Evolutionary conservation across 192 early-diverging fungal genomes (phyloP), one percentile per base, ranked within the genome.

Genomic region (Helicostylum pulchrum): DNA sequence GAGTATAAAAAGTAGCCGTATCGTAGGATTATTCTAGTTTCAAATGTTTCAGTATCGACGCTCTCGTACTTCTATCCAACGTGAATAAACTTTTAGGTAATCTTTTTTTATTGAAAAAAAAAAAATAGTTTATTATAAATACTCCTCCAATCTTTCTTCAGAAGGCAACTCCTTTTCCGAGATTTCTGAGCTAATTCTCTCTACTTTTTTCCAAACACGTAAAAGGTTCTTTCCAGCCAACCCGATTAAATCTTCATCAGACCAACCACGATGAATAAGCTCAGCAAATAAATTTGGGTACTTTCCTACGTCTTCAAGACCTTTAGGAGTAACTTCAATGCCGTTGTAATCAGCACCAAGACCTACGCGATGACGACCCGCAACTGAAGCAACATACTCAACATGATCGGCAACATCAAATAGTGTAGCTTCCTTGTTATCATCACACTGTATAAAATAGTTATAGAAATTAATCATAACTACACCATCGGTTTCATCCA

Each of bases 271-370:
- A 12, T 23, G 30, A 4, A 80, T 19, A 6, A 80, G 49, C 42
- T 75, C 77, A 9, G 68, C 72, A 53, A 80, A 64, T 39, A 64
- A 30, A n/a, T 52, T 49, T 5, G 80, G 47, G 52, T 70, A 53
- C n/a, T 79, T 64, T 4, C 71, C 55, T 44, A 80, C 71, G 36
- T 85, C 87, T 65, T 85, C 86, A 15, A 87, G 54, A 2, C 84
- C 85, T 17, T 52, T 54, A 9, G 84, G 79, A 3, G 77, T 78
- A 0, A 20, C 8, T 11, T 65, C 60, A 23, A 83, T 82, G 0
- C 87, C 87, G 64, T 89, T 83, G 68, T 80, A 89, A 65, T 89
- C 87, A 17, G 80, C 73, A 0, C 88, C 88, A 3, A 89, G 23
- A 17, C 86, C 88, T n/a, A 88, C 76, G 52, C 82, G 73, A 53